A percentile compares a stretch with the other conserved stretches of the same genome.
Evolutionary conservation across 139 green algal species (phyloP).

Genomic region (Picochlorum sp.): DNA sequence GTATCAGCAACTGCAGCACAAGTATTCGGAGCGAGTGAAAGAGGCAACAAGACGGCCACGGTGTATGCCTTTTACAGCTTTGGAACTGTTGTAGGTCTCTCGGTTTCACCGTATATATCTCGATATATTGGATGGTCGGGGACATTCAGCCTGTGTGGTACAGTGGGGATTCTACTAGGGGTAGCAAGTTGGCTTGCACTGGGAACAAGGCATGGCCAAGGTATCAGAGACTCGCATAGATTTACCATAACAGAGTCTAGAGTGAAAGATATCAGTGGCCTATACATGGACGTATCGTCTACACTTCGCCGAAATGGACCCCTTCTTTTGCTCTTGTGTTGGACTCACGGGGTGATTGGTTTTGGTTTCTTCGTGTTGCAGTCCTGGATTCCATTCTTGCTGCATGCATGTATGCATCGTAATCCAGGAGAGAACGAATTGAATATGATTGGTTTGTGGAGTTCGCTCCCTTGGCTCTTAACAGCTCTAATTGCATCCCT

Average conservation of each 20-base stretch:
- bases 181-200: not conserved
- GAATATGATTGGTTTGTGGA: slow-evolving; percentile 29
- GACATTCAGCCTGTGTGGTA: slow-evolving; percentile 26
- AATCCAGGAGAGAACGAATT: slow-evolving; percentile 21
- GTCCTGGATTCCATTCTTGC: slow-evolving; percentile 44
- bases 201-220: not conserved
- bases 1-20: slow-evolving; percentile 34
- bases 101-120: slow-evolving; percentile 25
- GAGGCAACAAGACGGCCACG: slow-evolving; percentile 19
- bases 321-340: slow-evolving; percentile 34
- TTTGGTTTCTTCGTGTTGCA: slow-evolving; percentile 52
- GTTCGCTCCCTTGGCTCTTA: slow-evolving; percentile 47
- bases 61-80: slow-evolving; percentile 52
- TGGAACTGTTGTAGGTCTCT: slow-evolving; percentile 44
- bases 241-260: not conserved
- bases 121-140: slow-evolving; percentile 16
- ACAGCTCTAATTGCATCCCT: slow-evolving; percentile 8
- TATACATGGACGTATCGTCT: too few relatives aligned
- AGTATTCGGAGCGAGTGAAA: slow-evolving; percentile 32
- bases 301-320: not conserved
- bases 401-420: too few relatives aligned
- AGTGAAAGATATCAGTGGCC: not conserved
- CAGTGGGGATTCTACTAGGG: slow-evolving; percentile 24
- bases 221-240: not conserved
- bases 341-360: slow-evolving; percentile 43